A percentile compares a stretch with the other conserved stretches of the same genome.
Conservation (phyloP, 108 stramenopile species). For the Schizochytrium sp. region DNA sequence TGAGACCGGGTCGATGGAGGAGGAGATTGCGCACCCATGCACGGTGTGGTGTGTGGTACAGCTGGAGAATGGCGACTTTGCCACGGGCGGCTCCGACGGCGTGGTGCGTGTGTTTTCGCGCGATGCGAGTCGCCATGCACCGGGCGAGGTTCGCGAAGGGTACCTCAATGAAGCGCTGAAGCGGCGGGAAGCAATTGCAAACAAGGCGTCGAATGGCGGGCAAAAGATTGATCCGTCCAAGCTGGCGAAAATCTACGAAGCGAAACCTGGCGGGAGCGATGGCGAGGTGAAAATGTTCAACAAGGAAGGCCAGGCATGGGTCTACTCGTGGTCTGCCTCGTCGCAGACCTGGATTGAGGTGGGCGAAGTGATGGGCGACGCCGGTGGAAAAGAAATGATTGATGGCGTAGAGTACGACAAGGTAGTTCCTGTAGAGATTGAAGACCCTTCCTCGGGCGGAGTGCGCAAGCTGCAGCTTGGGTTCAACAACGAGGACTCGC, state of each 20-base stretch:
- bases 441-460: background rate
- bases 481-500: constrained; percentile 3
- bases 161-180: background rate
- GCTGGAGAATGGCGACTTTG: background rate
- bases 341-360: constrained; percentile 9
- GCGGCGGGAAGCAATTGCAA: background rate
- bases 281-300: background rate
- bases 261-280: background rate
- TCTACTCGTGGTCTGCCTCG: background rate
- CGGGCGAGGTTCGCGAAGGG: background rate
- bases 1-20: background rate
- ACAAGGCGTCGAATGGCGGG: constrained; percentile 13
- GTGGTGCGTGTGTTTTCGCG: background rate
- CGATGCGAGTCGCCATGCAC: background rate
- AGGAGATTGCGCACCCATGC: constrained; percentile 16
- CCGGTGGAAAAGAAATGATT: background rate
- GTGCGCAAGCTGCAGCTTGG: constrained; percentile 7
- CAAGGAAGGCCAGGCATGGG: background rate
- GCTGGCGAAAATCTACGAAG: background rate
- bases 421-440: background rate
- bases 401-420: background rate
- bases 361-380: constrained; percentile 14
- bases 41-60: background rate
- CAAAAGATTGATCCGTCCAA: background rate
- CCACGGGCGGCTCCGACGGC: background rate